phyloP scores from a whole-genome alignment of 2,329 filamentous ascomycete genomes.

The Dichotomopilus funicola region DNA sequence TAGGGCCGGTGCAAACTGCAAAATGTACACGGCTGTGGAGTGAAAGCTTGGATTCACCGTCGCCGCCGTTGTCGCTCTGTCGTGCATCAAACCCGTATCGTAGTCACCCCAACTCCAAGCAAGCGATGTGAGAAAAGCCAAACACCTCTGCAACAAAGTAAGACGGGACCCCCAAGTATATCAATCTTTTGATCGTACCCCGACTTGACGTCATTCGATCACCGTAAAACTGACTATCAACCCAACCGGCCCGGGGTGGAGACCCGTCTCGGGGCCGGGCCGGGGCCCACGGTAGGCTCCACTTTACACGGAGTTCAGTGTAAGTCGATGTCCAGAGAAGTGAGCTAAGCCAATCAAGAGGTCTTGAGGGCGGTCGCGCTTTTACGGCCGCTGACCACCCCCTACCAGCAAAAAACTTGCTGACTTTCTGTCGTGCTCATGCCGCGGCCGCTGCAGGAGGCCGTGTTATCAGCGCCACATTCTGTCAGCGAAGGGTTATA shows the following conservation, averaged over 20 bases:
- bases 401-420: not conserved
- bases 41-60: too few relatives aligned
- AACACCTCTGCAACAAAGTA: too few relatives aligned
- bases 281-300: slow-evolving; percentile 11
- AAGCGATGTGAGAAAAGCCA: too few relatives aligned
- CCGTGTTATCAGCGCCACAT: not conserved
- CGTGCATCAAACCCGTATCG: too few relatives aligned
- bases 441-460: slow-evolving; percentile 13
- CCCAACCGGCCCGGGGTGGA: not conserved
- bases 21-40: too few relatives aligned
- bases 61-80: too few relatives aligned
- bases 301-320: slow-evolving; percentile 4
- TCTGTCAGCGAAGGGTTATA: not conserved
- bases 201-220: not conserved
- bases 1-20: too few relatives aligned
- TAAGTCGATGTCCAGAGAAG: not conserved
- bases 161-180: not conserved
- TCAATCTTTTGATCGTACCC: not conserved
- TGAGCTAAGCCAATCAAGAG: slow-evolving; percentile 6
- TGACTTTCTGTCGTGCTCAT: not conserved
- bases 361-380: slow-evolving; percentile 1
- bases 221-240: not conserved
- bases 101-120: too few relatives aligned
- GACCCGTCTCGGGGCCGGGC: slow-evolving; percentile 10
- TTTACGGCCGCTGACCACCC: not conserved